phyloP scores from a whole-genome alignment of 1,284 basidiomycete species.

The Cutaneotrichosporon dermatis region DNA sequence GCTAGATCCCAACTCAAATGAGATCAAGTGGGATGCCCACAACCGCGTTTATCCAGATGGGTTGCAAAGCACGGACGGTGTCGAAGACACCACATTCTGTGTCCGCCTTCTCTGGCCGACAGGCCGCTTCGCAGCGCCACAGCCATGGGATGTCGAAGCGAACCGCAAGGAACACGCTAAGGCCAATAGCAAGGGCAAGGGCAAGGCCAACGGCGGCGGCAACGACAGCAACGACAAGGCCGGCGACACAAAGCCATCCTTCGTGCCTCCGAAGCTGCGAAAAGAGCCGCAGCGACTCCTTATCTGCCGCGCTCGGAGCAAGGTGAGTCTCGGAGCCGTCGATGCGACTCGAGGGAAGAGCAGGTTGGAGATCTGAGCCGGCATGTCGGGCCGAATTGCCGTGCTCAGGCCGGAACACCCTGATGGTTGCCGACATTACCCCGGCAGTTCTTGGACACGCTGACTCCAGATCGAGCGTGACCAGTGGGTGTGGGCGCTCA shows the following conservation, averaged over 20 bases:
- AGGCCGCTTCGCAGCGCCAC: constrained; percentile 14
- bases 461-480: constrained; percentile 44
- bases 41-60: constrained; percentile 46
- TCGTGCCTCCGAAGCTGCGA: constrained; percentile 28
- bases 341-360: not conserved
- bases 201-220: constrained; percentile 2
- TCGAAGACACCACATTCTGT: constrained; percentile 45
- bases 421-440: too few relatives aligned
- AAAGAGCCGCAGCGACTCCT: constrained; percentile 29
- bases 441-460: not conserved
- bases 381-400: too few relatives aligned
- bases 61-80: constrained; percentile 39
- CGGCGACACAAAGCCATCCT: not conserved
- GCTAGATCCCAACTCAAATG: constrained; percentile 22
- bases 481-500: constrained; percentile 48
- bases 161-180: not conserved
- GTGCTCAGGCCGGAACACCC: too few relatives aligned
- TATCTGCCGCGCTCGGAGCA: constrained; percentile 43
- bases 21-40: constrained; percentile 23
- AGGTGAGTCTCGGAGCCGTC: constrained; percentile 29
- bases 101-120: constrained; percentile 30
- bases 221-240: not conserved
- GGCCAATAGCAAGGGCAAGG: too few relatives aligned
- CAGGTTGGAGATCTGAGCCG: not conserved
- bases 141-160: constrained; percentile 35